Evolutionary conservation across 1,139 yeast species (phyloP).

Genomic region (Kodamaea fungicola): DNA sequence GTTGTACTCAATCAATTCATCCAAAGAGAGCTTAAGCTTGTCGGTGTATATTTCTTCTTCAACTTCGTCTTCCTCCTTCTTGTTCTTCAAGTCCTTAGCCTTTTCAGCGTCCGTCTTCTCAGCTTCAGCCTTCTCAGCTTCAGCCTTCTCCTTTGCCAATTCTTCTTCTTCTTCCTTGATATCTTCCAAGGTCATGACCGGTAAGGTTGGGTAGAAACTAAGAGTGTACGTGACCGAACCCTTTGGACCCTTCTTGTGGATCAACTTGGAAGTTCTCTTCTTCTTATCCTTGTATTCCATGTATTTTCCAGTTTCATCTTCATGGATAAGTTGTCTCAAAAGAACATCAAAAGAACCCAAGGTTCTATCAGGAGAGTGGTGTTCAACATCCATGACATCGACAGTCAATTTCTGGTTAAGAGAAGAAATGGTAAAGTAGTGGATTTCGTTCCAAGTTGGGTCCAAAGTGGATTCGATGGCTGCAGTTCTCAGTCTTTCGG

Average conservation of each 20-base stretch:
- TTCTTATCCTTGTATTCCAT: constrained; percentile 57
- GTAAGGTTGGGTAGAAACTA: constrained; percentile 78
- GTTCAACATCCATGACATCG: constrained; percentile 91
- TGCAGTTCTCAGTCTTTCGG: constrained; percentile 72
- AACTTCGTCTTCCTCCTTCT: constrained; percentile 30
- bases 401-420: constrained; percentile 76
- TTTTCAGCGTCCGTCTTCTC: constrained; percentile 24
- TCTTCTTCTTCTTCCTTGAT: constrained; percentile 51
- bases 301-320: constrained; percentile 65
- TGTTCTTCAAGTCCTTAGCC: constrained; percentile 18
- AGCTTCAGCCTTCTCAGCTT: constrained; percentile 23
- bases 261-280: constrained; percentile 57
- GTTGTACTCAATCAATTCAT: constrained; percentile 57
- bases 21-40: constrained; percentile 59
- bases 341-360: constrained; percentile 77
- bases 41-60: constrained; percentile 24
- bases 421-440: constrained; percentile 77
- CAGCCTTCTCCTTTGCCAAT: constrained; percentile 21
- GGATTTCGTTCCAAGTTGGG: constrained; percentile 84
- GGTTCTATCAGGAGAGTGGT: constrained; percentile 72
- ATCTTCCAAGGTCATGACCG: constrained; percentile 75
- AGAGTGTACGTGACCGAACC: constrained; percentile 72
- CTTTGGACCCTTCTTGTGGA: constrained; percentile 73
- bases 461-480: constrained; percentile 64
- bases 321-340: constrained; percentile 62